Base-by-base conservation (phyloP, 139 green algal species). In the Chloropicon primus region DNA sequence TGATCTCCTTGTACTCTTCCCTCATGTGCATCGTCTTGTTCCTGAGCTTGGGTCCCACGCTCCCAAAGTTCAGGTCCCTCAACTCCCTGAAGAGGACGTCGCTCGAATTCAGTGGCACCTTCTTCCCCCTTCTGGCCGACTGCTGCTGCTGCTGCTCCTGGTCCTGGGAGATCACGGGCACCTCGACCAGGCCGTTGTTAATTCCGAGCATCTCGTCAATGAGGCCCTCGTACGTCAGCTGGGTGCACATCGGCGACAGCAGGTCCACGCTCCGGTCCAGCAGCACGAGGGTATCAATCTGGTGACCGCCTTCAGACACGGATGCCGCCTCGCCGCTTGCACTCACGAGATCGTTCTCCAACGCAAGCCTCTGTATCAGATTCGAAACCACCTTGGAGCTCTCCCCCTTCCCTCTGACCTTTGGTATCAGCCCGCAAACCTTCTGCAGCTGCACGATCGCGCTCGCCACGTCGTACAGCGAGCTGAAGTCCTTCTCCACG, bases 151-250 rank as follows among this genome's bases (percentile, higher is more conserved):
- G 53, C 53, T 22, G 62, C 24, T 53, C 53, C 71, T 22, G 3
- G 17, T 24, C 72, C 5, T 22, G 53, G 1, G n/a, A 25, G 26
- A 74, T 26, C n/a, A 28, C 26, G 22, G 24, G 24, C 72, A 53
- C 17, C 25, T 77, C 28, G 2, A 80, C 79, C 24, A 74, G 74
- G 71, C 73, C 76, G 25, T 82, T 78, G 24, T 74, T 25, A 2
- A 80, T 77, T 17, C 81, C 74, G 1, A 94, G 86, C 0, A 95
- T 81, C 84, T 98, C 94, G 76, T 98, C 94, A 0, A 97, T 83
- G 26, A 98, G 85, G 2, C 94, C 94, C 79, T 98, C 94, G 80
- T 97, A 98, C 0, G 94, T 98, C 41, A 98, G 83, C 85, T 97
- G 93, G 1, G 91, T 97, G 85, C 90, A 91, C 83, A 97, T 83